Evolutionary conservation across 768 basidiomycete genomes (phyloP), one percentile per base, ranked within the genome.

Genomic region (Boletus reticulatus): DNA sequence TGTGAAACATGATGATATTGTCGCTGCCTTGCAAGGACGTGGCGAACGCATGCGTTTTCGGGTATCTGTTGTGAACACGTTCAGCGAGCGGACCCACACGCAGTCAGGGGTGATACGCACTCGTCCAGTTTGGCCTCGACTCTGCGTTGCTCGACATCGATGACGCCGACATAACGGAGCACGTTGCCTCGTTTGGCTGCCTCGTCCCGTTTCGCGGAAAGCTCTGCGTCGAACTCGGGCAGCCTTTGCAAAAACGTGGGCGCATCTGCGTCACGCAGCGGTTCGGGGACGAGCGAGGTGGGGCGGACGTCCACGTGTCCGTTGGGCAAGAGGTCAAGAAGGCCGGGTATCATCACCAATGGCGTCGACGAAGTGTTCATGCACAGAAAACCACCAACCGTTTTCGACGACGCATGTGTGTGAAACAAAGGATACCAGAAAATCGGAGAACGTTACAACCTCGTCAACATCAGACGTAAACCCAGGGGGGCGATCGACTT

Each of bases 1-100:
- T 98, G 68, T 93, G 89, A 83, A 98, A 98, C 79, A 97, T 91
- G 69, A 99, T 84, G 68, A 99, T 98, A 71, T 98, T 98, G 73
- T 99, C 97, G 20, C 94, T 94, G 1, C 96, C 97, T 20, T 93
- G 91, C 14, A 99, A 82, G 2, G 95, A 91, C 1, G 96, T 96
- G 4, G 95, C 95, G 67, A 99, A 98, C 2, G 97, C 89, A 71
- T 99, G 97, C 16, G 85, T 83, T 24, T 76, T 79, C 6, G 94
- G 84, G 70, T 98, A 99, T 70, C 95, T 98, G 59, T 19, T 20
- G 0, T 36, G 12, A 8, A 50, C 32, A 39, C 24, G 19, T 48
- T 43, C 57, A 50, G 48, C 49, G 14, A 41, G 31, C n/a, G 19
- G 49, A 38, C 29, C 48, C 41, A 46, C 22, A 38, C 31, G 47